Conservation (phyloP, 1,139 yeast genomes). For the Trichomonascaceae sp. region DNA sequence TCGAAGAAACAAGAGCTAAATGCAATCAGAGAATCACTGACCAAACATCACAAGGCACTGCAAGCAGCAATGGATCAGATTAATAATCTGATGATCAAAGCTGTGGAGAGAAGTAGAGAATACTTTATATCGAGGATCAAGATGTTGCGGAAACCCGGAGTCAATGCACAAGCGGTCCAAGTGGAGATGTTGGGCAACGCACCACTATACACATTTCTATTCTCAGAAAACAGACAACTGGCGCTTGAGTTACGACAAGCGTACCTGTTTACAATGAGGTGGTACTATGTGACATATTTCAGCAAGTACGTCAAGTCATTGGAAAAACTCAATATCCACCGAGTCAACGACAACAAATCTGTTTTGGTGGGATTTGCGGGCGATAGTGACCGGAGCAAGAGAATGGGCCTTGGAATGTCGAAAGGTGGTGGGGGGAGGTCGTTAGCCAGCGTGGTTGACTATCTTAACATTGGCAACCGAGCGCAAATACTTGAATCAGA, state of each 20-base stretch:
- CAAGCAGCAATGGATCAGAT: constrained; percentile 21
- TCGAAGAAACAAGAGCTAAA: not conserved
- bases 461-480: constrained; percentile 45
- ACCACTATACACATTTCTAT: constrained; percentile 48
- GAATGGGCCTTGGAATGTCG: not conserved
- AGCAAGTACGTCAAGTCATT: constrained; percentile 67
- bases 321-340: constrained; percentile 44
- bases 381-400: constrained; percentile 7
- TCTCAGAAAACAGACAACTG: constrained; percentile 42
- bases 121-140: constrained; percentile 53
- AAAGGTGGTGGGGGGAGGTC: too few species aligned
- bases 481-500: constrained; percentile 38
- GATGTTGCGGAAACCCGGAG: constrained; percentile 38
- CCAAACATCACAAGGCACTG: not conserved
- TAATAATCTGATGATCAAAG: constrained; percentile 34
- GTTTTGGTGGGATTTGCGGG: constrained; percentile 39
- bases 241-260: constrained; percentile 72
- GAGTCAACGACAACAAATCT: constrained; percentile 33
- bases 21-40: too few species aligned
- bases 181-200: constrained; percentile 44
- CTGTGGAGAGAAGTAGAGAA: constrained; percentile 65
- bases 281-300: constrained; percentile 80
- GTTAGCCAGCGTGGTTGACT: constrained; percentile 25
- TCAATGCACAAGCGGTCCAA: constrained; percentile 63
- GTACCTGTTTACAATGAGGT: constrained; percentile 73